These are phyloP conservation scores for Magnolia officinalis DNA, from an alignment of 164 flowering plant genomes.

Conservation along the genomic window DNA sequence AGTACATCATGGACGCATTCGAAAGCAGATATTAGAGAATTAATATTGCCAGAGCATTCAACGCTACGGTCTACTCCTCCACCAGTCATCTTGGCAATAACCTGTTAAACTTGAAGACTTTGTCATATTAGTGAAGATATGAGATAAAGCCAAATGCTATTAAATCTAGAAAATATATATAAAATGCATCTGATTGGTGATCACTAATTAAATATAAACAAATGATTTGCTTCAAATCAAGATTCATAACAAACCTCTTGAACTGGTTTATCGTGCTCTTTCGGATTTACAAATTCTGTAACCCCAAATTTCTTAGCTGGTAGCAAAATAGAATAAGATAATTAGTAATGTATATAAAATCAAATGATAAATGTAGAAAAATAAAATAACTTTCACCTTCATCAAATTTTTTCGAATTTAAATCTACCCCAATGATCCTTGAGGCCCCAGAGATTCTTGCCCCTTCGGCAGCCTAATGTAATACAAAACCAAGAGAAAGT, in stretches of 20 bases:
- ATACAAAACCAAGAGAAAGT: no score
- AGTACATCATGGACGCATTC: conserved; percentile 49
- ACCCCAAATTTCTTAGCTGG: conserved; percentile 58
- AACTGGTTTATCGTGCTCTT: conserved; percentile 44
- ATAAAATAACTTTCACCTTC: conserved; percentile 18
- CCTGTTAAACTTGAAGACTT: conserved; percentile 19
- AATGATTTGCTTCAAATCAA: no score
- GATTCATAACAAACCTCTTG: conserved; percentile 39
- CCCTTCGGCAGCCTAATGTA: conserved; percentile 36
- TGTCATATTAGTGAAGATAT: not conserved
- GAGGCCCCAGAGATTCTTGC: conserved; percentile 37
- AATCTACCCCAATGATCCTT: conserved; percentile 34
- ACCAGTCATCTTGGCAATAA: conserved; percentile 49
- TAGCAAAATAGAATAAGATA: not conserved
- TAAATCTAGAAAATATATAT: no score
- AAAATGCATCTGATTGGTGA: no score
- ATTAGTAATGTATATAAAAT: not conserved
- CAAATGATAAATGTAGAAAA: not conserved
- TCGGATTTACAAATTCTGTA: conserved; percentile 53
- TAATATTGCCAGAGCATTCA: conserved; percentile 45
- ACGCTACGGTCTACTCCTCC: conserved; percentile 56
- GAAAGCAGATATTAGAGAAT: conserved; percentile 51
- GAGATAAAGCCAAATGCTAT: not conserved
- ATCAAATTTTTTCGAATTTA: conserved; percentile 27
- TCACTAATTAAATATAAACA: no score